A percentile compares a stretch with the other conserved stretches of the same genome.
Conservation (phyloP, 805 yeast species). For the Phaffomyces antillensis region DNA sequence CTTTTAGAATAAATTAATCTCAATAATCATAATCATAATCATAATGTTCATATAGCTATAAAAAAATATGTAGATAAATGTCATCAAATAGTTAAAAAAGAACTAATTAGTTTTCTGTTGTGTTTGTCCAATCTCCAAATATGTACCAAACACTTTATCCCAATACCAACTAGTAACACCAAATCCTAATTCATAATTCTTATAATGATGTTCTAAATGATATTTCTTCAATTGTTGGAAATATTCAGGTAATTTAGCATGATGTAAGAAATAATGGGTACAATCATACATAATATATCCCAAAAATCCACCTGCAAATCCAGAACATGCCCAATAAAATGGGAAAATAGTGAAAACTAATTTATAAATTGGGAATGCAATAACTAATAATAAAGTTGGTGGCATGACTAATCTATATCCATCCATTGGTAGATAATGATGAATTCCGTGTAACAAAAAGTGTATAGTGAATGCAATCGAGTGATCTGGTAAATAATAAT, state of each 20-base stretch:
- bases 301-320: conserved; percentile 91
- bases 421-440: conserved; percentile 98
- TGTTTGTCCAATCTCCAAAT: conserved; percentile 35
- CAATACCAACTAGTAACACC: conserved; percentile 94
- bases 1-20: not conserved
- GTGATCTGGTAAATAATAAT: conserved; percentile 76
- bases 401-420: conserved; percentile 90
- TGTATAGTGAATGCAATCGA: conserved; percentile 71
- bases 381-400: conserved; percentile 69
- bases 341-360: conserved; percentile 75
- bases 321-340: conserved; percentile 78
- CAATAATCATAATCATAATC: not conserved
- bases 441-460: conserved; percentile 91
- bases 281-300: conserved; percentile 91
- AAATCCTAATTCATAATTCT: conserved; percentile 92
- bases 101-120: conserved; percentile 11
- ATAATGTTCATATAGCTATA: not conserved
- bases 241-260: conserved; percentile 68
- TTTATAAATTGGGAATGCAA: conserved; percentile 76
- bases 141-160: conserved; percentile 89
- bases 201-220: conserved; percentile 96
- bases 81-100: too few relatives aligned
- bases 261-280: conserved; percentile 93
- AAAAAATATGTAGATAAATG: not conserved
- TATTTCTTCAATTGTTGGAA: conserved; percentile 77